Evolutionary conservation across 768 basidiomycete genomes (phyloP).

Genomic region (Xerocomellus amylosporus): DNA sequence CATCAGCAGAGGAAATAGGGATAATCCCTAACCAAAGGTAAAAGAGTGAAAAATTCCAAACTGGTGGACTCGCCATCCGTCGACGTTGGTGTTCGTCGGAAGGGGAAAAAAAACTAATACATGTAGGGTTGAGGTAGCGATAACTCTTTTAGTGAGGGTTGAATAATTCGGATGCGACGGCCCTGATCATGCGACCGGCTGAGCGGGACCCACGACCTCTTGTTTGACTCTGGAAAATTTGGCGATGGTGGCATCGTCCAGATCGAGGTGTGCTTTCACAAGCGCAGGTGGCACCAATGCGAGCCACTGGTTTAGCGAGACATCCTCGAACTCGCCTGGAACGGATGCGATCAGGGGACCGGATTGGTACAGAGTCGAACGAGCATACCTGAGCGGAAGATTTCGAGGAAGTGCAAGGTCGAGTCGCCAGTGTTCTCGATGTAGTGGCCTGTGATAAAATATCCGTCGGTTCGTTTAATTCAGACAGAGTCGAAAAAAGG

Average conservation of each 20-base stretch:
- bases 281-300: slow-evolving; percentile 56
- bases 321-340: slow-evolving; percentile 50
- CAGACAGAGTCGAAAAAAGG: background rate
- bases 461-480: background rate
- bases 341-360: background rate
- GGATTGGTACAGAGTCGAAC: background rate
- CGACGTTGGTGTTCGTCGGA: background rate
- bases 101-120: slow-evolving; percentile 12
- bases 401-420: slow-evolving; percentile 56
- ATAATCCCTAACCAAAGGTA: background rate
- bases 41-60: background rate
- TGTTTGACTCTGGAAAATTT: slow-evolving; percentile 52
- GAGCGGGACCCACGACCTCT: slow-evolving; percentile 39
- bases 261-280: slow-evolving; percentile 58
- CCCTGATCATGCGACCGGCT: background rate
- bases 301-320: slow-evolving; percentile 61
- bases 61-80: background rate
- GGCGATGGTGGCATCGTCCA: slow-evolving; percentile 50
- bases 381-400: slow-evolving; percentile 51
- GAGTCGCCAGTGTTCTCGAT: slow-evolving; percentile 64
- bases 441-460: slow-evolving; percentile 50
- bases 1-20: background rate
- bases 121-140: slow-evolving; percentile 1
- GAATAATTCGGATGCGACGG: background rate
- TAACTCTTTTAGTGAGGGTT: background rate